A percentile compares a stretch with the other conserved stretches of the same genome.
These are phyloP conservation scores for Sugiyamaella valdiviana DNA, from an alignment of 805 yeast species.

Conservation along the genomic window DNA sequence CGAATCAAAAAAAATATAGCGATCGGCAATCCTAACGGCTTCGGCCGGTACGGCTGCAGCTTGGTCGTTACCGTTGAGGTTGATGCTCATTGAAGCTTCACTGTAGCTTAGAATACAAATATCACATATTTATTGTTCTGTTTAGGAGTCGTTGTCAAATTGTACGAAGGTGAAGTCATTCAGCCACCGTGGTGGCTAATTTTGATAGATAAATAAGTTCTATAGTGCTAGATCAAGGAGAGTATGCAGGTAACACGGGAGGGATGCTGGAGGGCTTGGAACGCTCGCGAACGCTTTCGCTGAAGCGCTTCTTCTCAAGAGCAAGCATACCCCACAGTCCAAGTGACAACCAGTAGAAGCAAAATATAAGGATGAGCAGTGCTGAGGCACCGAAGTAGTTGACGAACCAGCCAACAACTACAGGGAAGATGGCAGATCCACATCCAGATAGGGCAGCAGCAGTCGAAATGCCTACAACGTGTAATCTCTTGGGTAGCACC, in stretches of 20 bases:
- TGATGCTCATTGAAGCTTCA: no score
- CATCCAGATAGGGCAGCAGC: slow-evolving; percentile 75
- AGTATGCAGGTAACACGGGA: not conserved
- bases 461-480: slow-evolving; percentile 64
- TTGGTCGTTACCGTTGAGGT: no score
- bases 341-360: slow-evolving; percentile 9
- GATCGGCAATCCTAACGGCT: no score
- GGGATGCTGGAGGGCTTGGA: not conserved
- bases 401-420: slow-evolving; percentile 46
- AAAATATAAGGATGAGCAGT: slow-evolving; percentile 12
- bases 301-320: not conserved
- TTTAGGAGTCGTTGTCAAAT: no score
- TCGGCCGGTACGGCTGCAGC: no score
- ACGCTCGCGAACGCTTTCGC: not conserved
- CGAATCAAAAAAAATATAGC: no score
- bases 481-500: slow-evolving; percentile 51
- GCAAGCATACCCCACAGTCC: slow-evolving; percentile 12
- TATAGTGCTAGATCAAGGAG: no score
- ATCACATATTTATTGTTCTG: no score
- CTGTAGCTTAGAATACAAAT: no score
- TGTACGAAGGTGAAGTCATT: no score
- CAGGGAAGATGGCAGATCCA: slow-evolving; percentile 72
- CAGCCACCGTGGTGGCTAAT: no score
- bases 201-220: no score
- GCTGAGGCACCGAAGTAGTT: slow-evolving; percentile 12